phyloP scores from a whole-genome alignment of 805 yeast species.

The Candida pseudofarinosa region DNA sequence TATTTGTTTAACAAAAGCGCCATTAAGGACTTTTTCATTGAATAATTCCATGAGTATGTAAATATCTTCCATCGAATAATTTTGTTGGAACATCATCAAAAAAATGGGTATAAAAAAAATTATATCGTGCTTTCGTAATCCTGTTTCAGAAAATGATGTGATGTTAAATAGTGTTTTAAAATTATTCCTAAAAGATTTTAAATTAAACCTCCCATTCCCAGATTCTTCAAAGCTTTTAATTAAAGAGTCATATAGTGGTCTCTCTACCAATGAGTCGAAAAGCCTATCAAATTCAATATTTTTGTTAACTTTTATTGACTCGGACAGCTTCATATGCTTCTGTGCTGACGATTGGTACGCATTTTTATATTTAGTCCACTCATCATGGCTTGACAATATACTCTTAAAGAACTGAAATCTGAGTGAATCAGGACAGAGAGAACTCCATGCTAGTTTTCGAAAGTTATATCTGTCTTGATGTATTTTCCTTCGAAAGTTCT shows the following conservation, averaged over 20 bases:
- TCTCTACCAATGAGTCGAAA: slow-evolving; percentile 18
- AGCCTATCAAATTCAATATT: slow-evolving; percentile 29
- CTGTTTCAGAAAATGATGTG: slow-evolving; percentile 34
- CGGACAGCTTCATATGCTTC: slow-evolving; percentile 23
- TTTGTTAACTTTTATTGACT: slow-evolving; percentile 24
- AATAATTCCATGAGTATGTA: slow-evolving; percentile 30
- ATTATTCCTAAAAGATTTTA: slow-evolving; percentile 16
- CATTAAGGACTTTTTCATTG: slow-evolving; percentile 27
- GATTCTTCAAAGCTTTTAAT: slow-evolving; percentile 13
- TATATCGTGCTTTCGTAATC: slow-evolving; percentile 37
- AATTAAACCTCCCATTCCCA: slow-evolving; percentile 5
- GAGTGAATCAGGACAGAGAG: slow-evolving; percentile 23
- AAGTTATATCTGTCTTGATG: slow-evolving; percentile 24
- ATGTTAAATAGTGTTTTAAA: slow-evolving; percentile 32
- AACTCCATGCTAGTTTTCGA: slow-evolving; percentile 36
- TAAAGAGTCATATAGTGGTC: slow-evolving; percentile 28
- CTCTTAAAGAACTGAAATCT: slow-evolving; percentile 26
- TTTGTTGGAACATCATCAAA: slow-evolving; percentile 24
- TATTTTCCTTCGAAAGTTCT: slow-evolving; percentile 22
- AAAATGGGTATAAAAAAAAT: slow-evolving; percentile 35
- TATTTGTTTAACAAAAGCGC: slow-evolving; percentile 21
- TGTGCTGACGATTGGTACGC: slow-evolving; percentile 16
- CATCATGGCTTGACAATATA: slow-evolving; percentile 18
- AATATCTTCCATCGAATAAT: slow-evolving; percentile 20
- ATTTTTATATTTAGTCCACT: slow-evolving; percentile 13